Base-by-base conservation (phyloP, 2,329 filamentous ascomycete species). In the Venturia aucupariae region DNA sequence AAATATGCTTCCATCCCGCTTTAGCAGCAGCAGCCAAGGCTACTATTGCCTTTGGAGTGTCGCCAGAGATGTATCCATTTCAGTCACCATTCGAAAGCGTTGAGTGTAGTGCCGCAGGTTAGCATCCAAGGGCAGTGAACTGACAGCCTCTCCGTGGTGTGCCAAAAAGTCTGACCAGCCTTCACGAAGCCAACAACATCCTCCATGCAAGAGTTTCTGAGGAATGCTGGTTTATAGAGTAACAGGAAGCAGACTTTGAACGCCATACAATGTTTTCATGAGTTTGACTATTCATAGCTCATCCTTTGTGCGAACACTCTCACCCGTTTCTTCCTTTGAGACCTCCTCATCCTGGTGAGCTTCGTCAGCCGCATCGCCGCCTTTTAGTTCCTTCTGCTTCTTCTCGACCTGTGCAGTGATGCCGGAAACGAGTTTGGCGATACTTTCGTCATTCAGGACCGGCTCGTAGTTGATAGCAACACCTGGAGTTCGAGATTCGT, bases 401-500 rank as follows among this genome's bases (percentile, higher is more conserved):
- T 46, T 4, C 2, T 61, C 38, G 2, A 61, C 59, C 35, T 42
- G 59, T 46, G 22, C 38, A 27, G 38, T 46, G n/a, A 61, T 61
- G 11, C 59, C 42, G 2, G 10, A 17, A 41, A 61, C 59, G 27
- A 61, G 38, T 46, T 42, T 61, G 13, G 22, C 38, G 27, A 61
- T 61, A 0, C 22, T 8, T 6, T 38, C 59, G 11, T 61, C 59
- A 24, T 42, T n/a, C 15, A 61, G 15, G 17, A 11, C 59, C 35
- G 59, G 35, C 24, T 61, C 59, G 15, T 22, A 35, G 17, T 38
- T 61, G 35, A 44, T 54, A 54, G 51, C 51, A 13, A 35, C 19
- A 46, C 59, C 59, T 10, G 61, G 61, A 13, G 46, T 24, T 24
- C 61, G 61, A 51, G 27, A 38, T 19, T 62, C 42, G 42, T 62